Conservation (phyloP, 2,329 filamentous ascomycete species). For the Coniella lustricola region DNA sequence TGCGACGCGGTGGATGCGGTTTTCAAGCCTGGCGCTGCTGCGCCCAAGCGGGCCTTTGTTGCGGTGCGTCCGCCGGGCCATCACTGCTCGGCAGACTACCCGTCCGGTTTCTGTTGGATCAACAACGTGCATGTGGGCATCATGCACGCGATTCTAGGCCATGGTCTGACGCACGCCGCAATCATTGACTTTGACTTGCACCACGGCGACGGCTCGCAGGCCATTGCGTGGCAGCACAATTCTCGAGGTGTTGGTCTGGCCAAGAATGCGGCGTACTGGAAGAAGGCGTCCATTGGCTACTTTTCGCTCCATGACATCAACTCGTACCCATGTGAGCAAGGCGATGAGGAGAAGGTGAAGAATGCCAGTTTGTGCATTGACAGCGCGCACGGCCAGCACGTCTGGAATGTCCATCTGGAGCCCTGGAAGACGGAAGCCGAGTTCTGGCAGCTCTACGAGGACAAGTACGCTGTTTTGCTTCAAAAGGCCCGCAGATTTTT, state of each 20-base stretch:
- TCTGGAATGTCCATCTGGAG: slow-evolving; percentile 95
- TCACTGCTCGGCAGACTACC: slow-evolving; percentile 82
- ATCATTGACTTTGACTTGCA: slow-evolving; percentile 91
- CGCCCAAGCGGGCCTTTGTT: slow-evolving; percentile 76
- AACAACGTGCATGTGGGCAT: slow-evolving; percentile 98
- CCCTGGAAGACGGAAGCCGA: slow-evolving; percentile 75
- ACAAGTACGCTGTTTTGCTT: slow-evolving; percentile 67
- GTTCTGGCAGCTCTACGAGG: slow-evolving; percentile 84
- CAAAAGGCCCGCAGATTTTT: slow-evolving; percentile 76
- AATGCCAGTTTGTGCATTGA: slow-evolving; percentile 93
- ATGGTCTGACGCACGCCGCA: slow-evolving; percentile 86
- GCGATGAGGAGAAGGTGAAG: slow-evolving; percentile 88
- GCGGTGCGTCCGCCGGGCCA: slow-evolving; percentile 90
- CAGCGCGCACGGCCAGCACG: slow-evolving; percentile 83
- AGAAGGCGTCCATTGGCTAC: slow-evolving; percentile 85
- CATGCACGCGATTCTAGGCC: slow-evolving; percentile 74
- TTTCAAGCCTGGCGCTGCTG: slow-evolving; percentile 48
- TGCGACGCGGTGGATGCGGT: slow-evolving; percentile 88
- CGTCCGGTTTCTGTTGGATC: slow-evolving; percentile 96
- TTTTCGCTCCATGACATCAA: slow-evolving; percentile 98
- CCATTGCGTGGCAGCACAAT: slow-evolving; percentile 89
- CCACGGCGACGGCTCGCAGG: slow-evolving; percentile 91
- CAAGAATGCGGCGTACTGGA: slow-evolving; percentile 68
- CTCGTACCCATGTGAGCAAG: slow-evolving; percentile 90
- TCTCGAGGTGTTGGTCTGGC: slow-evolving; percentile 53